A percentile compares a stretch with the other conserved stretches of the same genome.
Conservation (phyloP, 208 protist genomes). For the Acanthamoeba sp. region DNA sequence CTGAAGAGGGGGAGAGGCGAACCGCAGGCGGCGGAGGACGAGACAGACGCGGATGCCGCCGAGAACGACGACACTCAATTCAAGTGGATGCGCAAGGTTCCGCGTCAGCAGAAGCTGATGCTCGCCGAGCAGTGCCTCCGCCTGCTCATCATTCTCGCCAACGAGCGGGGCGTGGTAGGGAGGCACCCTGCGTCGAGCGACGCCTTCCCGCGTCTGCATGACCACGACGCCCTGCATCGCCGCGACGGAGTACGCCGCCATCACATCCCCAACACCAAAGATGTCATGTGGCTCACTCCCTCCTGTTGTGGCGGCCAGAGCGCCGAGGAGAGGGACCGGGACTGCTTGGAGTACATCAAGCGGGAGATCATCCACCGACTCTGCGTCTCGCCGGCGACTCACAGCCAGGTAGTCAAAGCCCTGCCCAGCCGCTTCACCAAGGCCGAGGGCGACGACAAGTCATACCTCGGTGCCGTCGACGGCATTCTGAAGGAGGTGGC, state of each 20-base stretch:
- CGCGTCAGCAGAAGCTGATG: not conserved
- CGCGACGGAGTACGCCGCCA: not conserved
- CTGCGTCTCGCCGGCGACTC: conserved; percentile 3
- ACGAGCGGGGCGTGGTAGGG: conserved; percentile 36
- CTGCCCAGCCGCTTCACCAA: conserved; percentile 18
- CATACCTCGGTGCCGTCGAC: conserved; percentile 9
- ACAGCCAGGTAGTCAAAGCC: conserved; percentile 62
- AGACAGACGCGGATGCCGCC: not conserved
- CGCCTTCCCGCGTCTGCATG: not conserved
- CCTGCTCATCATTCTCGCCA: conserved; percentile 34
- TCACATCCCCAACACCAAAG: not conserved
- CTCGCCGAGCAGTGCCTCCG: conserved; percentile 59
- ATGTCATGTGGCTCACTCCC: not conserved
- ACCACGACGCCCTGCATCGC: not conserved
- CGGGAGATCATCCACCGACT: conserved; percentile 48
- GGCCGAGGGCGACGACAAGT: conserved; percentile 50
- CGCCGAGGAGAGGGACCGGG: not conserved
- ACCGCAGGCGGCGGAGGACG: not conserved
- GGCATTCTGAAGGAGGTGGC: conserved; percentile 43
- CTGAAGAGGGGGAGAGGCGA: not conserved
- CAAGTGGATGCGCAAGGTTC: not conserved
- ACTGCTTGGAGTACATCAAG: not conserved
- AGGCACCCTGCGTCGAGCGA: not conserved
- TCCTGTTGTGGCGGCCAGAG: not conserved
- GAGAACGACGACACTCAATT: not conserved